Conservation (phyloP, 2,329 filamentous ascomycete genomes). For the Phoma sp. region DNA sequence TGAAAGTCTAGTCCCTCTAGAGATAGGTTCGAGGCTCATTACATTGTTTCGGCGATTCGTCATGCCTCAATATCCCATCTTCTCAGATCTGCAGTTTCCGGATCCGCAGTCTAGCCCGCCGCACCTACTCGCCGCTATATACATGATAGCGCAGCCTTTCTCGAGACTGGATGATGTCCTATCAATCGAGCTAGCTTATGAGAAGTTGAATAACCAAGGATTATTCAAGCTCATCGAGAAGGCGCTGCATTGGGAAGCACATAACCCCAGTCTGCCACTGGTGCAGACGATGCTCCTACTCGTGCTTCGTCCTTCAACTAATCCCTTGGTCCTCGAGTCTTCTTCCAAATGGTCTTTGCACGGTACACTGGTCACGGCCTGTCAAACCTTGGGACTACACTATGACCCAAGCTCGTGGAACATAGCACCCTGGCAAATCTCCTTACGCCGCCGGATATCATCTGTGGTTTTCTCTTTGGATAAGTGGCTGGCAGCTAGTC, state of each 20-base stretch:
- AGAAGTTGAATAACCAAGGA: constrained; percentile 9
- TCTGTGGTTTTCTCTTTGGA: constrained; percentile 8
- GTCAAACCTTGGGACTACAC: constrained; percentile 17
- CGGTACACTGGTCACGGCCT: constrained; percentile 10
- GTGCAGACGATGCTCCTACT: constrained; percentile 15
- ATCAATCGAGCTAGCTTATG: constrained; percentile 18
- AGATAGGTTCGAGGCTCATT: constrained; percentile 11
- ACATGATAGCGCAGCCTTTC: constrained; percentile 17
- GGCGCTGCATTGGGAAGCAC: constrained; percentile 12
- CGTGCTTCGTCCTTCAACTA: constrained; percentile 13
- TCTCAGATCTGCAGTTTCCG: constrained; percentile 11
- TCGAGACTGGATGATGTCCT: constrained; percentile 17
- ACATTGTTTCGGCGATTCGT: constrained; percentile 12
- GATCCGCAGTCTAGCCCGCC: constrained; percentile 6
- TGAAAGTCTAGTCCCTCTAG: constrained; percentile 4
- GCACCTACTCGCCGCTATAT: constrained; percentile 16
- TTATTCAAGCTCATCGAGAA: constrained; percentile 14
- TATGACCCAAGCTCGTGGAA: constrained; percentile 15
- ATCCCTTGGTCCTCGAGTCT: constrained; percentile 16
- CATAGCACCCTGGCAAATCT: constrained; percentile 15
- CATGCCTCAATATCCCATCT: constrained; percentile 17
- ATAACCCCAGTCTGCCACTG: constrained; percentile 8
- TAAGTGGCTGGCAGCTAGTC: constrained; percentile 16
- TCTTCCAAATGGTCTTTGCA: constrained; percentile 17
- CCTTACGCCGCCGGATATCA: constrained; percentile 15